Evolutionary conservation across 129 eudicot genomes (phyloP).

Genomic region (Flaveria linearis): DNA sequence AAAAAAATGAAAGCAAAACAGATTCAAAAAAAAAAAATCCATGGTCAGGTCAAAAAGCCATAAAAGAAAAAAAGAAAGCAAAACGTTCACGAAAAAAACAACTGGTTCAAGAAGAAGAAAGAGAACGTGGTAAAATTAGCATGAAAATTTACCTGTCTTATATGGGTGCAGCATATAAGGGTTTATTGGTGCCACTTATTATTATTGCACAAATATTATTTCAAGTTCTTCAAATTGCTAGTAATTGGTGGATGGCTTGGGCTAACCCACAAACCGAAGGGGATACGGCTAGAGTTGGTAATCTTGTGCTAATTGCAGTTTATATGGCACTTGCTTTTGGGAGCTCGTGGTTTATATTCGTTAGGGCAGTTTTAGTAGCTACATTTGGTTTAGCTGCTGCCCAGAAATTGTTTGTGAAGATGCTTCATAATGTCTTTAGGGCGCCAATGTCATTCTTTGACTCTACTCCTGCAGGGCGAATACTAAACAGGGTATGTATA

Average conservation of each 20-base stretch:
- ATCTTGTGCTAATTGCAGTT: constrained; percentile 62
- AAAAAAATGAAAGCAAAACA: too few relatives aligned
- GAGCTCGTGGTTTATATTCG: constrained; percentile 78
- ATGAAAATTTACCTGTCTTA: constrained; percentile 84
- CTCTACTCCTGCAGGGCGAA: constrained; percentile 95
- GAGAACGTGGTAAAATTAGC: constrained; percentile 87
- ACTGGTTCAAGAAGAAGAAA: constrained; percentile 91
- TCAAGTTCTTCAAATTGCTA: constrained; percentile 87
- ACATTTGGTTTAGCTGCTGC: constrained; percentile 86
- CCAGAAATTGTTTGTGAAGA: constrained; percentile 70
- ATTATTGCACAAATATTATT: constrained; percentile 73
- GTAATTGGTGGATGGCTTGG: constrained; percentile 99
- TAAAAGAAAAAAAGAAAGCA: constrained; percentile 75
- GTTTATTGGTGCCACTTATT: constrained; percentile 73
- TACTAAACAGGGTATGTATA: constrained; percentile 62
- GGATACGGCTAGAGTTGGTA: constrained; percentile 57
- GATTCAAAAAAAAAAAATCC: too few relatives aligned
- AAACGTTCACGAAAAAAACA: constrained; percentile 76
- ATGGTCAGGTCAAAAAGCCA: constrained; percentile 54
- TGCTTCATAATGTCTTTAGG: constrained; percentile 77
- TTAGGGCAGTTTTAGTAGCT: constrained; percentile 86
- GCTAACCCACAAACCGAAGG: constrained; percentile 92
- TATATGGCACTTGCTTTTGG: constrained; percentile 97
- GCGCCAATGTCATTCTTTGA: constrained; percentile 99
- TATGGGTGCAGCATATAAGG: constrained; percentile 93